Percentiles rank a stretch among this genome's conserved stretches.
Conservation (phyloP, 1,284 basidiomycete genomes). For the Leccinum griseonigrum region DNA sequence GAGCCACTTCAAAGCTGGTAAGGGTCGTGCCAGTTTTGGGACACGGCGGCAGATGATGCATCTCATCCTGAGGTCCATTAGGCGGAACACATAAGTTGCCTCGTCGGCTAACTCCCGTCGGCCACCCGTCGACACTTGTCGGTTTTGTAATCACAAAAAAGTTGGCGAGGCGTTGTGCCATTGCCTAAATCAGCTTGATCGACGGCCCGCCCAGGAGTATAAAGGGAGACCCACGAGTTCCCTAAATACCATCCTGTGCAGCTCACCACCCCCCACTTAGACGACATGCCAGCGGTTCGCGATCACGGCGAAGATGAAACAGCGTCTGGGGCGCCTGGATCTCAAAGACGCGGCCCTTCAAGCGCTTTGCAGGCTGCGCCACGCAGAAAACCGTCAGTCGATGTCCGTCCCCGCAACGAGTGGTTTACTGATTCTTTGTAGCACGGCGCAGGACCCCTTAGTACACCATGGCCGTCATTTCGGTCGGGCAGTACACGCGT, state of each 20-base stretch:
- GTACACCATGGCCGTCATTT: no score
- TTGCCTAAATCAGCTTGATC: neutral
- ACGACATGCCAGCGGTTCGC: neutral
- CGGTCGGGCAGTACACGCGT: no score
- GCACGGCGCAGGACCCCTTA: neutral
- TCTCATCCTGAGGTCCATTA: neutral
- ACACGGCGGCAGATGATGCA: neutral
- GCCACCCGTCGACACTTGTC: no score
- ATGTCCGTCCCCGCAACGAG: neutral
- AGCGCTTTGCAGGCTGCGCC: neutral
- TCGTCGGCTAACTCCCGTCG: neutral
- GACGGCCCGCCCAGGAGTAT: neutral
- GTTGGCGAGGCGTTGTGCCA: no score
- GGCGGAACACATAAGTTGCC: neutral
- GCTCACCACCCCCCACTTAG: neutral
- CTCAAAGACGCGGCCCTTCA: neutral
- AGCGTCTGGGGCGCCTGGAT: neutral
- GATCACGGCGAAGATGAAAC: neutral
- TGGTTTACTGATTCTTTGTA: neutral
- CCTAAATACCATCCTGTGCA: neutral
- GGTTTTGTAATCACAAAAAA: no score
- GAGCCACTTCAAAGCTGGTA: no score
- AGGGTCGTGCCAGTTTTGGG: no score
- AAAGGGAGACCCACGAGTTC: neutral
- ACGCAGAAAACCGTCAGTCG: neutral